Conservation (phyloP, 768 basidiomycete genomes). For the Mycena pura region DNA sequence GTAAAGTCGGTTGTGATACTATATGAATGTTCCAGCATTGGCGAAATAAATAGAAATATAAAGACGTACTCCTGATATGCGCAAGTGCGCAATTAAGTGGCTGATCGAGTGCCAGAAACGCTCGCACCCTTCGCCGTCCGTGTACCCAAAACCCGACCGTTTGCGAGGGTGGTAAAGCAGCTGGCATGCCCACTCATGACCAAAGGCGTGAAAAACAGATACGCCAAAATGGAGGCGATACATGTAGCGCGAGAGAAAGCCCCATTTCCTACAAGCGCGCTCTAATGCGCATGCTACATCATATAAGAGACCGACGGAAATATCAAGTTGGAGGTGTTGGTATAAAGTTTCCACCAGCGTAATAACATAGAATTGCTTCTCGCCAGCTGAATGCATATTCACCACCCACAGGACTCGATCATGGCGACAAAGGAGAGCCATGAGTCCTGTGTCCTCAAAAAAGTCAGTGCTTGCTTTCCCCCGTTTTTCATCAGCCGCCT, state of each 20-base stretch:
- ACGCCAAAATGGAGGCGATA: slow-evolving; percentile 37
- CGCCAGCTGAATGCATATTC: slow-evolving; percentile 41
- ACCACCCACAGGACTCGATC: slow-evolving; percentile 34
- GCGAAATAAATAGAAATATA: background rate
- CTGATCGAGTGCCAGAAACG: slow-evolving; percentile 41
- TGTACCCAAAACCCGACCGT: slow-evolving; percentile 33
- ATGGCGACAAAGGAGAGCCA: slow-evolving; percentile 46
- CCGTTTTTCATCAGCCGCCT: slow-evolving; percentile 17
- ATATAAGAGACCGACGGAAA: slow-evolving; percentile 28
- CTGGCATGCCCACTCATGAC: slow-evolving; percentile 47
- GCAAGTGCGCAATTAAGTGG: slow-evolving; percentile 42
- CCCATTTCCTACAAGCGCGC: slow-evolving; percentile 17
- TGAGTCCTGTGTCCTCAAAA: slow-evolving; percentile 34
- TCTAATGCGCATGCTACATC: slow-evolving; percentile 40
- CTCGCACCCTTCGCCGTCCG: slow-evolving; percentile 44
- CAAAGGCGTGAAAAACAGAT: slow-evolving; percentile 47
- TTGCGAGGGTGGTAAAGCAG: slow-evolving; percentile 40
- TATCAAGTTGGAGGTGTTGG: slow-evolving; percentile 28
- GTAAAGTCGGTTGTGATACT: slow-evolving; percentile 4
- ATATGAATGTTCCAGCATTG: background rate
- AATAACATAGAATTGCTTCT: slow-evolving; percentile 39
- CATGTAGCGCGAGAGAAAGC: background rate
- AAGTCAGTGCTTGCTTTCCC: slow-evolving; percentile 27
- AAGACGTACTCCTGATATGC: slow-evolving; percentile 39
- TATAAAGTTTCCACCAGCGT: slow-evolving; percentile 37